Evolutionary conservation across 2,329 filamentous ascomycete genomes (phyloP).

Genomic region (Fusarium pseudocircinatum): DNA sequence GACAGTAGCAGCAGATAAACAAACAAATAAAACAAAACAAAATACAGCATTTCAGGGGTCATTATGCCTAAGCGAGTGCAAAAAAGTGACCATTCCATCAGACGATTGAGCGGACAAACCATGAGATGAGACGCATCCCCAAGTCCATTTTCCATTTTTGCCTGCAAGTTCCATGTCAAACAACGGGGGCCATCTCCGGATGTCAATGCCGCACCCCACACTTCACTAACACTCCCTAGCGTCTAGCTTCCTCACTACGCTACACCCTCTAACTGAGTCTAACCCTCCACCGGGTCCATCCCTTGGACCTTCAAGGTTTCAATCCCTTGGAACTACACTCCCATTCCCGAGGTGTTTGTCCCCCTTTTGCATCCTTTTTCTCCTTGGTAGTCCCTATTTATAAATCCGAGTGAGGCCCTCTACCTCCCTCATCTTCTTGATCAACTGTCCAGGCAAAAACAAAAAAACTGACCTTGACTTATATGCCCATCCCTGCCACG

Average conservation of each 20-base stretch:
- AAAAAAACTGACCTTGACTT: conserved; percentile 16
- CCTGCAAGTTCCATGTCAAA: conserved; percentile 5
- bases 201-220: conserved; percentile 37
- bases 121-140: conserved; percentile 19
- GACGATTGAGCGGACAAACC: conserved; percentile 21
- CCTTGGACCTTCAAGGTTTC: conserved; percentile 20
- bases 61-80: background rate
- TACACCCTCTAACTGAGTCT: background rate
- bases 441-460: conserved; percentile 16
- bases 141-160: background rate
- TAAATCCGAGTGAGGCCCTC: conserved; percentile 27
- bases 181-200: conserved; percentile 28
- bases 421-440: background rate
- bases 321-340: conserved; percentile 22
- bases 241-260: background rate
- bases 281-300: conserved; percentile 1
- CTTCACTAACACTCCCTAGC: conserved; percentile 15
- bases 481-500: conserved; percentile 25
- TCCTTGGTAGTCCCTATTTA: conserved; percentile 11
- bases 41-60: background rate
- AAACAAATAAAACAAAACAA: background rate
- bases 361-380: conserved; percentile 23
- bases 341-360: conserved; percentile 13
- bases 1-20: conserved; percentile 11
- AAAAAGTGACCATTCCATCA: conserved; percentile 23